Evolutionary conservation across 352 stramenopile genomes (phyloP).

Genomic region (Phytophthora tubulina): DNA sequence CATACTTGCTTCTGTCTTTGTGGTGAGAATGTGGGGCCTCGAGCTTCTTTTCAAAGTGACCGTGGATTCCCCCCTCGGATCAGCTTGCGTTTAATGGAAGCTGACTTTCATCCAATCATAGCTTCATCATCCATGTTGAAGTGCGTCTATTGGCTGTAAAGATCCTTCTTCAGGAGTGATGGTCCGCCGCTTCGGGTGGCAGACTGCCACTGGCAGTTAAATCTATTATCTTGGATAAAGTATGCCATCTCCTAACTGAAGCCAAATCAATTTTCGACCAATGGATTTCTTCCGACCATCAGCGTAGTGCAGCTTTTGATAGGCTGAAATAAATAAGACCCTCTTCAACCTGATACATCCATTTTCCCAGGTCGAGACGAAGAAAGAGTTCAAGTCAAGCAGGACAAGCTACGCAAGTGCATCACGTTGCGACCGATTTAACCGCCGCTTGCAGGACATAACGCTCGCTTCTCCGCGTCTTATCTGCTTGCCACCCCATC

Average conservation of each 20-base stretch:
- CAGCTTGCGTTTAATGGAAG: slow-evolving; percentile 18
- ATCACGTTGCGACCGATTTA: slow-evolving; percentile 13
- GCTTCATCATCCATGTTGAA: slow-evolving; percentile 17
- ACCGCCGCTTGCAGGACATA: background rate
- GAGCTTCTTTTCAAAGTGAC: slow-evolving; percentile 65
- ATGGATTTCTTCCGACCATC: slow-evolving; percentile 35
- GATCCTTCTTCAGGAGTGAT: slow-evolving; percentile 36
- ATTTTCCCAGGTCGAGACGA: slow-evolving; percentile 19
- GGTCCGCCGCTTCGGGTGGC: slow-evolving; percentile 27
- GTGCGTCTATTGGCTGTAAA: slow-evolving; percentile 43
- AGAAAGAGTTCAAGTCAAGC: slow-evolving; percentile 13
- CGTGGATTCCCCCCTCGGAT: slow-evolving; percentile 31
- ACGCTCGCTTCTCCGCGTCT: slow-evolving; percentile 8
- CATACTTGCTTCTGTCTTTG: slow-evolving; percentile 49
- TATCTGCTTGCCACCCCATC: slow-evolving; percentile 1
- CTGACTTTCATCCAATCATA: slow-evolving; percentile 38
- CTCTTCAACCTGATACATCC: slow-evolving; percentile 32
- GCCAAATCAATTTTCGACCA: slow-evolving; percentile 36
- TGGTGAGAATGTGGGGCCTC: background rate
- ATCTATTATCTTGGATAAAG: background rate
- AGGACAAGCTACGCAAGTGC: background rate
- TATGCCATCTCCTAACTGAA: slow-evolving; percentile 1
- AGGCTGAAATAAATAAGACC: slow-evolving; percentile 17
- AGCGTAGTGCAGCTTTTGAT: background rate
- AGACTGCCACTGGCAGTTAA: background rate